Conservation (phyloP, 805 yeast genomes). For the Nakazawaea ishiwadae region DNA sequence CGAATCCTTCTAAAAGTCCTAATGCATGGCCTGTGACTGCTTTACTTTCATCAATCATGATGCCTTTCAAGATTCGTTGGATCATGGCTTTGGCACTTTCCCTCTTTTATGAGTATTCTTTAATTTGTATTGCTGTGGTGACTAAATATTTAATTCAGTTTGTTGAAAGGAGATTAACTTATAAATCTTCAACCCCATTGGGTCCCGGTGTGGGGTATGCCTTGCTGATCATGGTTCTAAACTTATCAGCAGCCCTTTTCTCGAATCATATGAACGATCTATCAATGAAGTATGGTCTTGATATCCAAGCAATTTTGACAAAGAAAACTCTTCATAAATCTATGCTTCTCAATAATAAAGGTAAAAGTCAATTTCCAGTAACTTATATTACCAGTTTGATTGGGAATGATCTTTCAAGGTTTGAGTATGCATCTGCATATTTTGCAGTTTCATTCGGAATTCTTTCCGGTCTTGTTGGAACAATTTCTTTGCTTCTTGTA, state of each 20-base stretch:
- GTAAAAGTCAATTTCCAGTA: constrained; percentile 56
- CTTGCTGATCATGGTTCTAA: constrained; percentile 58
- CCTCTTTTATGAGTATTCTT: constrained; percentile 17
- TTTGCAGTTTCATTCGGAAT: constrained; percentile 60
- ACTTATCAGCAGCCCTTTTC: constrained; percentile 40
- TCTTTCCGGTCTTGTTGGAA: constrained; percentile 58
- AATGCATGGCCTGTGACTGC: constrained; percentile 33
- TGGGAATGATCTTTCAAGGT: constrained; percentile 76
- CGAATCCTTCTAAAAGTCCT: constrained; percentile 33
- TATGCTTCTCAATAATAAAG: constrained; percentile 49
- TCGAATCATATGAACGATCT: constrained; percentile 62
- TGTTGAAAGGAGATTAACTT: constrained; percentile 26
- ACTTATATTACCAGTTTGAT: constrained; percentile 72
- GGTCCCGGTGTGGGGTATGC: constrained; percentile 74
- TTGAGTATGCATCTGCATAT: constrained; percentile 67
- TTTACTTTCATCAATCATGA: no score
- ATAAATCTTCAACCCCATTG: constrained; percentile 24
- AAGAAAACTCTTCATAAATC: constrained; percentile 68
- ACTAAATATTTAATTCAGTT: constrained; percentile 32
- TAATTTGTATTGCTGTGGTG: constrained; percentile 30
- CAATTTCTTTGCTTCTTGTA: constrained; percentile 56
- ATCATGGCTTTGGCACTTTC: neutral
- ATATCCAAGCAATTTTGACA: constrained; percentile 64
- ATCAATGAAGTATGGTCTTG: constrained; percentile 61
- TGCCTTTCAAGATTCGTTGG: neutral